Evolutionary conservation across 768 basidiomycete species (phyloP), one percentile per base, ranked within the genome.

Genomic region (Calocybe cyanea): DNA sequence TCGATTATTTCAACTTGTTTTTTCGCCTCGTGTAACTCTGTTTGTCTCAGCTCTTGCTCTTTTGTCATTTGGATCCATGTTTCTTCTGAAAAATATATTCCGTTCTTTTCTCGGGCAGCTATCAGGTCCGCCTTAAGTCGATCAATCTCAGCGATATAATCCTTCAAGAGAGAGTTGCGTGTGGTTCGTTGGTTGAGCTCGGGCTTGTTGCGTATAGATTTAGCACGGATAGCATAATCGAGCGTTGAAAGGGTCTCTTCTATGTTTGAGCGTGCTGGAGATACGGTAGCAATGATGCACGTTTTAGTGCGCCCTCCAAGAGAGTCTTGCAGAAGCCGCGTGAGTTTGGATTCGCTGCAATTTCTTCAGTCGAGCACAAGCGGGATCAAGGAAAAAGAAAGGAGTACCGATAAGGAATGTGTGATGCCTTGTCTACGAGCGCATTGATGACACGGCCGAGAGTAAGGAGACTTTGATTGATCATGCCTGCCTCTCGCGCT

Each of bases 221-320:
- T 97, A 21, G 96, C 96, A 19, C 91, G 83, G 37, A 92, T 78
- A 23, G 96, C 95, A 56, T 99, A 99, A 63, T 97, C 93, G 35
- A 99, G 83, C 0, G 96, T 99, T 2, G 94, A 96, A 15, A 96
- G 78, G 0, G 96, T 98, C 66, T 98, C 96, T 64, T 99, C 96
- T 69, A 95, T 78, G 60, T 95, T 97, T 19, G 83, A 89, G 18
- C 90, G 82, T 4, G 92, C 89, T 1, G 96, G 95, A 7, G 92
- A 95, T 57, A 97, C 81, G 5, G 96, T 98, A 0, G 94, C 96
- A 51, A 99, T 89, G 59, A 99, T 92, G 57, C 92, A 95, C 0
- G 96, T 99, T 69, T 97, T 98, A 5, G 96, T 99, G 24, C 84
- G 79, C 0, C 96, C 96, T 5, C 96, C 96, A 4, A 99, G 76